These are phyloP conservation scores for Diaporthe caulivora DNA, from an alignment of 2,329 filamentous ascomycete genomes.

Conservation along the genomic window DNA sequence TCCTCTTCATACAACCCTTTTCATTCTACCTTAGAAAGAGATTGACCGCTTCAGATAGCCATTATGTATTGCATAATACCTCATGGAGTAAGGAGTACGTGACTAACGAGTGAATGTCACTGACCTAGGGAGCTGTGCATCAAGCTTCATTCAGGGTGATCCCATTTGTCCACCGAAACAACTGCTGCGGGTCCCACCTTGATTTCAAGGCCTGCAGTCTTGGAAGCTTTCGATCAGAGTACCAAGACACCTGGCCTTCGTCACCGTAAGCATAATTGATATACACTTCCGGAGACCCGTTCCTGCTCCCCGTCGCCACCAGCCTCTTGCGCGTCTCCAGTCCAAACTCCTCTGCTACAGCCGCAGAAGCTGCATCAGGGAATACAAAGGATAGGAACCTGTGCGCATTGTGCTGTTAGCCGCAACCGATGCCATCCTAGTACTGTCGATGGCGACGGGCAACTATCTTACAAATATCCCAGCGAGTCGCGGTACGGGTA, in stretches of 20 bases:
- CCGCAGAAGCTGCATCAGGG: not conserved
- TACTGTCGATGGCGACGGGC: not conserved
- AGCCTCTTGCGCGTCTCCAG: not conserved
- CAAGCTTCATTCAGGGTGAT: not conserved
- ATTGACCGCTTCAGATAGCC: too few relatives aligned
- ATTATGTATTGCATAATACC: too few relatives aligned
- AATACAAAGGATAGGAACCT: not conserved
- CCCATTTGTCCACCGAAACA: not conserved
- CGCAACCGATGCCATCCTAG: too few relatives aligned
- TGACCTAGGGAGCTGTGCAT: too few relatives aligned
- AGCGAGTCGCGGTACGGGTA: slow-evolving; percentile 3
- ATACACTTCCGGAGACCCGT: not conserved
- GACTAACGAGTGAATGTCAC: too few relatives aligned
- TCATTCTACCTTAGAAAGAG: too few relatives aligned
- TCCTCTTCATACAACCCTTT: too few relatives aligned
- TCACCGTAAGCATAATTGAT: not conserved
- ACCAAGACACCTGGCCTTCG: not conserved
- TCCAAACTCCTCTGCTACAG: not conserved
- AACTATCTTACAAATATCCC: not conserved
- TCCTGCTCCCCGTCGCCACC: not conserved
- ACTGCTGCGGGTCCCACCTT: not conserved
- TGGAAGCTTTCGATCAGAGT: not conserved
- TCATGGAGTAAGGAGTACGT: too few relatives aligned
- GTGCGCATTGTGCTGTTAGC: not conserved
- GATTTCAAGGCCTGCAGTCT: not conserved